phyloP scores from a whole-genome alignment of 192 early-diverging fungal genomes.

The Neocallimastix lanati region DNA sequence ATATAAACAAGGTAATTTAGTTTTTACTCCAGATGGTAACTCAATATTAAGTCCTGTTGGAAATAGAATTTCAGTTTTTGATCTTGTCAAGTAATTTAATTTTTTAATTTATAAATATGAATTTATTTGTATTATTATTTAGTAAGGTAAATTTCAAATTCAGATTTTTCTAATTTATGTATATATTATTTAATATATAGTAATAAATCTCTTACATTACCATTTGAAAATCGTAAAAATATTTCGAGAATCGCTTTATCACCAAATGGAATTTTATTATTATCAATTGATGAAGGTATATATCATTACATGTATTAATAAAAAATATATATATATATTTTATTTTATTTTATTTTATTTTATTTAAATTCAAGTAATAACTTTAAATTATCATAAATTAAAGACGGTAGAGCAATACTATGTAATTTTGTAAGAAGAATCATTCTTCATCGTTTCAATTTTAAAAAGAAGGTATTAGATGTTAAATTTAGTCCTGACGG shows the following conservation, averaged over 20 bases:
- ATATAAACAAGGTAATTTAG: slow-evolving; percentile 84
- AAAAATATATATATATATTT: background rate
- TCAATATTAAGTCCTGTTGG: slow-evolving; percentile 86
- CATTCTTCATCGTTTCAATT: slow-evolving; percentile 76
- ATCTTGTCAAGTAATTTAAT: slow-evolving; percentile 85
- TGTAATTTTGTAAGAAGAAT: slow-evolving; percentile 71
- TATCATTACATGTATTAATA: too few relatives aligned
- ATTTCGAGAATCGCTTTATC: slow-evolving; percentile 76
- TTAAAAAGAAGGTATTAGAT: slow-evolving; percentile 61
- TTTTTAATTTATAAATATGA: slow-evolving; percentile 1
- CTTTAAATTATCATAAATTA: background rate
- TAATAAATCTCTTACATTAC: slow-evolving; percentile 79
- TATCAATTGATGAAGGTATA: slow-evolving; percentile 76
- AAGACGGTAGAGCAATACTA: slow-evolving; percentile 70
- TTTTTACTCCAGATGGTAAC: slow-evolving; percentile 90
- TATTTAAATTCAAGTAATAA: too few relatives aligned
- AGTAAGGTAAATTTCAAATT: too few relatives aligned
- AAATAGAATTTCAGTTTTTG: slow-evolving; percentile 87
- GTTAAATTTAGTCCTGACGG: slow-evolving; percentile 88
- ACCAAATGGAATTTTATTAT: slow-evolving; percentile 69
- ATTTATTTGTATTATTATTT: too few relatives aligned
- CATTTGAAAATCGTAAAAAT: slow-evolving; percentile 83
- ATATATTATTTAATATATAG: slow-evolving; percentile 13
- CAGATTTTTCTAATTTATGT: slow-evolving; percentile 6
- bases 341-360: background rate